Percentiles rank a stretch among this genome's conserved stretches.
Conservation (phyloP, 352 stramenopile genomes). For the Nothophytophthora sp. region DNA sequence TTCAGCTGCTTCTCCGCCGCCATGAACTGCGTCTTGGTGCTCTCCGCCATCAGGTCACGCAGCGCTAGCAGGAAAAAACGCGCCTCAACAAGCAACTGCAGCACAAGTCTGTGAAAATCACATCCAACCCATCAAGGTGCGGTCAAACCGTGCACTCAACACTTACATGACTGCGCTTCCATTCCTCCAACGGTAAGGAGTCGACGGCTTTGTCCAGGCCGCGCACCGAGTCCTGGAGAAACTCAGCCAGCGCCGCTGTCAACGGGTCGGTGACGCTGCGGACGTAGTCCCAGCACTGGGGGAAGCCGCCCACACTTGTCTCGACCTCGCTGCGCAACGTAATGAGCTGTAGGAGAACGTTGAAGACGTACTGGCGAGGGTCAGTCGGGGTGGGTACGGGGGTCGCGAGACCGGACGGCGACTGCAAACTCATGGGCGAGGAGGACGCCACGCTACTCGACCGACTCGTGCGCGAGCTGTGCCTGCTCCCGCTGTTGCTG, state of each 20-base stretch:
- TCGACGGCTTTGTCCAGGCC: conserved; percentile 19
- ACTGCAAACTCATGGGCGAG: conserved; percentile 8
- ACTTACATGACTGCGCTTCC: conserved; percentile 69
- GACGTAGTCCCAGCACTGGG: conserved; percentile 60
- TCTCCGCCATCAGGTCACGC: conserved; percentile 48
- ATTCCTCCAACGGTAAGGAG: conserved; percentile 29
- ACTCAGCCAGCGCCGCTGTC: conserved; percentile 46
- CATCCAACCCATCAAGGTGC: background rate
- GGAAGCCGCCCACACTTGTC: conserved; percentile 56
- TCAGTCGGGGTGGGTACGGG: conserved; percentile 39
- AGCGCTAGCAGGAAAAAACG: conserved; percentile 71
- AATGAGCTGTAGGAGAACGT: conserved; percentile 77
- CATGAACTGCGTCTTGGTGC: conserved; percentile 54
- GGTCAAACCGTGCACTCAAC: background rate
- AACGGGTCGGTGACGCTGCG: conserved; percentile 52
- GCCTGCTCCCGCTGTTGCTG: conserved; percentile 17
- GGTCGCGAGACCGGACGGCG: conserved; percentile 10
- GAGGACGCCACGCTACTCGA: conserved; percentile 24
- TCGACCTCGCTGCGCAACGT: conserved; percentile 73
- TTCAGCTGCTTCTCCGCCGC: conserved; percentile 51
- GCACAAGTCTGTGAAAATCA: background rate
- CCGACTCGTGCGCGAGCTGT: conserved; percentile 33
- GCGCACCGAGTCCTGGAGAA: conserved; percentile 37
- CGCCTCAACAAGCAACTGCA: conserved; percentile 69
- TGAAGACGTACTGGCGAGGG: conserved; percentile 80